Base-by-base conservation (phyloP, 805 yeast genomes). In the Yarrowia sp. region DNA sequence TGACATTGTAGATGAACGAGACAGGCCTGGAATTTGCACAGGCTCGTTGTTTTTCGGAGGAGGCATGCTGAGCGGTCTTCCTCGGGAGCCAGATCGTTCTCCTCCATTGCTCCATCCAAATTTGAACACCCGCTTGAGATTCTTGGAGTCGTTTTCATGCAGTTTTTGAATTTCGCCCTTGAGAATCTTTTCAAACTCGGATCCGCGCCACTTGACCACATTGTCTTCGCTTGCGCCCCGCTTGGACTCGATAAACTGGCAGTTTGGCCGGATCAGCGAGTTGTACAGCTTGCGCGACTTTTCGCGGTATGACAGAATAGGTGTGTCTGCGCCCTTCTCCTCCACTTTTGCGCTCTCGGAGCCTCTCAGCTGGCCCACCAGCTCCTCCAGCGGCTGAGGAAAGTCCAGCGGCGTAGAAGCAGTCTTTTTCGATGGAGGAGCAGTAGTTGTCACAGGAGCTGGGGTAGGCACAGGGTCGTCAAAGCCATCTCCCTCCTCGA, bases 201-300 rank as follows among this genome's bases (percentile, higher is more conserved):
- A 55, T n/a, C 61, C 61, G 13, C 4, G 4, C 61, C 61, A 55
- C 36, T 38, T 55, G 38, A 55, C 36, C 29, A 55, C 47, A 22
- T 35, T 32, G 22, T 51, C 58, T 24, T 31, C 38, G 10, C 16
- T 35, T 5, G 36, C 22, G 3, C 22, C 12, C 3, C 42, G 58
- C 14, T 35, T 51, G n/a, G 42, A 35, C 29, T 47, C 56, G 24
- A 51, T 35, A 13, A 55, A 55, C 36, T 55, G 61, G 12, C 61
- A 31, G 19, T 27, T 38, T 8, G 61, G 61, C 4, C 61, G 61
- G 4, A 55, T 27, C 27, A 55, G 13, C n/a, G 33, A 27, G 22
- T 55, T 38, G 61, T 38, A 38, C 10, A 55, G 61, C 29, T 55
- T 55, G 10, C 61, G 47, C 10, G 61, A 38, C 21, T 55, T 55